Percentiles rank a stretch among this genome's conserved stretches.
Evolutionary conservation across 306 rosid species (phyloP).

Genomic region (Vachellia pachyceras): DNA sequence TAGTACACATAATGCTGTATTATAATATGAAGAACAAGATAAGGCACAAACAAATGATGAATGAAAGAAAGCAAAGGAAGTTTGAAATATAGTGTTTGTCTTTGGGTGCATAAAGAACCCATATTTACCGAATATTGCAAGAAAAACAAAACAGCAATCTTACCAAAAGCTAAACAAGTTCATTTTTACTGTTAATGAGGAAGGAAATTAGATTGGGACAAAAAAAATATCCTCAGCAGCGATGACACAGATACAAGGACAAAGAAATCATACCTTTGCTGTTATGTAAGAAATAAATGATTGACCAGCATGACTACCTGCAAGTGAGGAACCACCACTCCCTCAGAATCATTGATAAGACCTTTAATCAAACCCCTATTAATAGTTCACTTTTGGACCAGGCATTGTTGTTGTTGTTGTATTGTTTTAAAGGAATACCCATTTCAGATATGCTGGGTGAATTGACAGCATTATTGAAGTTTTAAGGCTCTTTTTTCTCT

Average conservation of each 20-base stretch:
- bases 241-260: conserved; percentile 27
- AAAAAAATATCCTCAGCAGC: conserved; percentile 18
- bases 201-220: conserved; percentile 15
- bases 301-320: conserved; percentile 86
- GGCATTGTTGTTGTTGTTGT: too few species aligned
- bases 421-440: neutral
- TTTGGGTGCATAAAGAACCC: neutral
- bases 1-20: conserved; percentile 26
- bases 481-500: neutral
- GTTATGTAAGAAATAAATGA: conserved; percentile 80
- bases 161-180: conserved; percentile 15
- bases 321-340: conserved; percentile 9
- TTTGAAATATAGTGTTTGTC: neutral
- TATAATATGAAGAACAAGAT: neutral
- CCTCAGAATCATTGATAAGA: neutral
- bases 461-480: neutral
- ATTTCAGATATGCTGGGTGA: neutral
- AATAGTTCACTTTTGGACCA: neutral
- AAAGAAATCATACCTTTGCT: conserved; percentile 70
- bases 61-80: neutral
- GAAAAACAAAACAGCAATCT: conserved; percentile 30
- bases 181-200: neutral
- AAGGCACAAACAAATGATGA: neutral
- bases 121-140: neutral
- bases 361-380: neutral